Evolutionary conservation across 2,329 filamentous ascomycete genomes (phyloP).

Genomic region (Calonectria hawksworthii): DNA sequence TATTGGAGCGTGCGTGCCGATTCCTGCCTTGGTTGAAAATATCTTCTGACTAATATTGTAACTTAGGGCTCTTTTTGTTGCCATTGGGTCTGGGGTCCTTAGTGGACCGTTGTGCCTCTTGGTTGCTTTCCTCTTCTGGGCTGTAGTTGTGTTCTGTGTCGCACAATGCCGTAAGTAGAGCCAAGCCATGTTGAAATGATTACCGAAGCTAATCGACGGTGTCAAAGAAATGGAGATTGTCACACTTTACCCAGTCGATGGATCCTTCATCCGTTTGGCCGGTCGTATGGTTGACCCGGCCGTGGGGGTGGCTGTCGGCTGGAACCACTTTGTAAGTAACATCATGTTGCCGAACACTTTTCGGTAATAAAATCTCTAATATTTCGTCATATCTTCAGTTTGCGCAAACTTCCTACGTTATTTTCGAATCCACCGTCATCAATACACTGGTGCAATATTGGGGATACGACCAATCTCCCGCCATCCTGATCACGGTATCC

Average conservation of each 20-base stretch:
- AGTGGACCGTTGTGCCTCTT: not conserved
- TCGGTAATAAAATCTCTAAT: not conserved
- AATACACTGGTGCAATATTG: not conserved
- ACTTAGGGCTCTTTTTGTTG: not conserved
- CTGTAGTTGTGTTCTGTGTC: not conserved
- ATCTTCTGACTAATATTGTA: not conserved
- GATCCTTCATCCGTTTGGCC: not conserved
- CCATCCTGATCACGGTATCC: not conserved
- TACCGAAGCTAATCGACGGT: rapidly evolving
- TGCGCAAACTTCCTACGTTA: not conserved
- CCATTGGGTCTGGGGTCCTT: not conserved
- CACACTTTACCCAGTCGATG: not conserved
- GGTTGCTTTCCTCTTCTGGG: not conserved
- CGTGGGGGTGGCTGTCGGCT: not conserved
- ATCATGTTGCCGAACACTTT: no score
- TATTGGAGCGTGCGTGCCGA: not conserved
- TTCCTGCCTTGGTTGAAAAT: rapidly evolving
- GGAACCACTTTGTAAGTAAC: not conserved
- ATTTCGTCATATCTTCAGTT: not conserved
- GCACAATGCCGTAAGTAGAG: not conserved
- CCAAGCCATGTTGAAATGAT: no score
- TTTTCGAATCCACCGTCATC: not conserved
- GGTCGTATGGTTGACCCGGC: not conserved
- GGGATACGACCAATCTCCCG: not conserved
- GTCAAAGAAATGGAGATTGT: not conserved